These are phyloP conservation scores for Miscanthus lutarioriparius DNA, from an alignment of 176 grass and related monocot species.

Conservation along the genomic window DNA sequence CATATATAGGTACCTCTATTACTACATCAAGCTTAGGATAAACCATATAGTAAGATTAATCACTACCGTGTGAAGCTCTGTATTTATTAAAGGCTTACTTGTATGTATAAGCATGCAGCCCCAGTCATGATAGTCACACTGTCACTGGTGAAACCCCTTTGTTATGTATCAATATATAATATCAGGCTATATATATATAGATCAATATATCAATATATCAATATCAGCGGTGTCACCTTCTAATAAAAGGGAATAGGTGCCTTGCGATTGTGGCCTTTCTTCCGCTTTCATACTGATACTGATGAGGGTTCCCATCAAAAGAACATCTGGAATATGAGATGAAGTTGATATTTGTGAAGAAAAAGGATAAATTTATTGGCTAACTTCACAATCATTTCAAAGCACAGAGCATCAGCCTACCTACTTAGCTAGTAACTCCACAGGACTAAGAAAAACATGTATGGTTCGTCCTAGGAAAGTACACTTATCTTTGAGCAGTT, in stretches of 20 bases:
- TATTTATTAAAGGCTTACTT: constrained; percentile 64
- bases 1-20: constrained; percentile 45
- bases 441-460: neutral
- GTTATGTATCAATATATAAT: constrained; percentile 44
- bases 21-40: constrained; percentile 55
- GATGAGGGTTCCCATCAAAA: constrained; percentile 2
- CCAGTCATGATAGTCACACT: constrained; percentile 39
- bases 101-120: constrained; percentile 42
- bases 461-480: neutral
- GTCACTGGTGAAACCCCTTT: constrained; percentile 22
- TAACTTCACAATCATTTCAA: constrained; percentile 25
- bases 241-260: constrained; percentile 51
- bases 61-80: constrained; percentile 44
- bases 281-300: constrained; percentile 22
- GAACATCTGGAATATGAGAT: constrained; percentile 30
- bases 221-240: constrained; percentile 39
- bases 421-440: neutral
- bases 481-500: neutral
- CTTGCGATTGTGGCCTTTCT: constrained; percentile 38
- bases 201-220: no score
- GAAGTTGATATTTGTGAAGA: constrained; percentile 37
- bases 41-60: constrained; percentile 38
- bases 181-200: constrained; percentile 7
- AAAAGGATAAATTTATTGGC: neutral
- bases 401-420: neutral